Evolutionary conservation across 768 basidiomycete species (phyloP), one percentile per base, ranked within the genome.

Genomic region (Cubamyces sp.): DNA sequence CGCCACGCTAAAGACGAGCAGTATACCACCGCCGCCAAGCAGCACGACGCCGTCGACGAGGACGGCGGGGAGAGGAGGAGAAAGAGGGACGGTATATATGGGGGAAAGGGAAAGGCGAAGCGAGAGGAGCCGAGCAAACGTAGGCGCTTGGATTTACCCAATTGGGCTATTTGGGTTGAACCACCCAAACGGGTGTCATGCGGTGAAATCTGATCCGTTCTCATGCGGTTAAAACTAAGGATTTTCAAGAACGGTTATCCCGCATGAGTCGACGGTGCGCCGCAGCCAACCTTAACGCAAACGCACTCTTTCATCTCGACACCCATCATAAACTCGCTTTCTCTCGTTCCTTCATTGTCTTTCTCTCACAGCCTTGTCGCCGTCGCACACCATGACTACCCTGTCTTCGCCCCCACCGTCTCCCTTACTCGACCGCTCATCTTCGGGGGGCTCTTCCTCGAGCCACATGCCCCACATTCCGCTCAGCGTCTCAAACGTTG

Each of bases 401-500:
- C 57, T 67, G 47, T 66, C 62, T 28, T 68, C 68, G n/a, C 71
- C 71, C n/a, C 71, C 71, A 0, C 65, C 71, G 5, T 72, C 71
- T 34, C 71, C 71, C 1, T 65, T 72, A 19, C 54, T 66, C 59
- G 54, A 65, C 2, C 70, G 68, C 25, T 64, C 61, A 14, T 54
- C 61, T 6, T 57, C 64, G 19, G 52, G 40, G 18, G 48, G 21
- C 26, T 67, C 68, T 1, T 61, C 68, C 48, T 54, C 64, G 15
- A 52, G 62, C 25, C 37, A 48, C 14, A 26, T 49, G 26, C 26
- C 53, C 21, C 39, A 46, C 58, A 69, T 64, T 54, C 68, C 71
- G 16, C 67, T 74, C 53, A 60, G 66, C 46, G 52, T 74, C 28
- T 59, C 67, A 11, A 64, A 69, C 61, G 82, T 88, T 41, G 80